Percentiles rank a stretch among this genome's conserved stretches.
These are phyloP conservation scores for Xanthoparmelia taractica DNA, from an alignment of 495 filamentous ascomycete species.

Conservation along the genomic window DNA sequence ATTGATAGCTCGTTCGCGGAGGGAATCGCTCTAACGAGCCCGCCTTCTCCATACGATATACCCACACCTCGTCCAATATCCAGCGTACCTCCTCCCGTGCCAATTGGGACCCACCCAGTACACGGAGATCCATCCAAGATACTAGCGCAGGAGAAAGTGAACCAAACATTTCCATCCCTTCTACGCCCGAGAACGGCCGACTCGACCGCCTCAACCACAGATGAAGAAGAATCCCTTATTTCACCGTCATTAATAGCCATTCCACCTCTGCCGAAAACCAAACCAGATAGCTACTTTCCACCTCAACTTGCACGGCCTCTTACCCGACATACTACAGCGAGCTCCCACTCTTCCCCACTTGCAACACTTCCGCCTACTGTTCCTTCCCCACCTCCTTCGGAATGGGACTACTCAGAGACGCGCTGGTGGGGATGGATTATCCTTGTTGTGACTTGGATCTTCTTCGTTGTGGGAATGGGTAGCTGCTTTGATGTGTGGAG, in stretches of 20 bases:
- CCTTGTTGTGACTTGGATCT: constrained; percentile 79
- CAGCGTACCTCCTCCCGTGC: constrained; percentile 24
- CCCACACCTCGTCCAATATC: constrained; percentile 22
- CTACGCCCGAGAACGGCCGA: constrained; percentile 32
- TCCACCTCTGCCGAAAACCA: constrained; percentile 30
- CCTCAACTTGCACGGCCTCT: constrained; percentile 23
- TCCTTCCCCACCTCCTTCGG: constrained; percentile 37
- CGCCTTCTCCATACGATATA: constrained; percentile 19
- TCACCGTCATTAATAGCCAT: constrained; percentile 36
- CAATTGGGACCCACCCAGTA: constrained; percentile 21
- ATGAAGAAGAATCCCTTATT: constrained; percentile 67
- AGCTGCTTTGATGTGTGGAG: constrained; percentile 96
- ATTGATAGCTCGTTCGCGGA: neutral
- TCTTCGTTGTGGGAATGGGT: constrained; percentile 93
- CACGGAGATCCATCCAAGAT: constrained; percentile 29
- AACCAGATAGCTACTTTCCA: constrained; percentile 63
- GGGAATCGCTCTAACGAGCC: constrained; percentile 8
- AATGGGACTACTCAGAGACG: constrained; percentile 86
- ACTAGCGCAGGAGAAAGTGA: constrained; percentile 43
- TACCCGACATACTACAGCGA: constrained; percentile 45
- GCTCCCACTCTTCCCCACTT: constrained; percentile 48
- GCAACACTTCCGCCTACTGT: constrained; percentile 24
- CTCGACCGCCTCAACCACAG: constrained; percentile 55
- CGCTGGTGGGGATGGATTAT: constrained; percentile 97
- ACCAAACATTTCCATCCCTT: constrained; percentile 42